Base-by-base conservation (phyloP, 352 stramenopile genomes). In the Pythium rishiriense region DNA sequence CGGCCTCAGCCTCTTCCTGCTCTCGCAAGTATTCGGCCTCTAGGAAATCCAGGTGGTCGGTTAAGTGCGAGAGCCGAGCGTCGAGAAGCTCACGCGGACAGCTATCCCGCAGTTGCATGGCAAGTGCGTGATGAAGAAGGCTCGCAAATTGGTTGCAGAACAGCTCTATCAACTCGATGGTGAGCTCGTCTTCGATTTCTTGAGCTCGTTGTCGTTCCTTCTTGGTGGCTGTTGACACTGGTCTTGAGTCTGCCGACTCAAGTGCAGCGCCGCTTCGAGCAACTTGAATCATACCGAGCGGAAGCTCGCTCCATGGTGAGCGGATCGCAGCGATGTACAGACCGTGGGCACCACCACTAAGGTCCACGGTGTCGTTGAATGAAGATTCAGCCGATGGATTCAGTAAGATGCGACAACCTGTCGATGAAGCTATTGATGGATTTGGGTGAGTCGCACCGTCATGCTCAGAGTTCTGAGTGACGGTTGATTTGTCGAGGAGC, bases 361-460 rank as follows among this genome's bases (percentile, higher is more conserved):
- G 74, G 50, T 93, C 84, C 4, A 89, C 79, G 0, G 79, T 90
- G 50, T 90, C 81, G 37, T 93, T 93, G 65, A 85, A 93, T 4
- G 61, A 73, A 22, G 80, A 66, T 51, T 91, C 71, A 0, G 75
- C 73, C 10, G 74, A 68, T 4, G 82, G 80, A 28, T 90, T 74
- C 0, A 73, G 35, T 3, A 85, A 45, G 4, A 85, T 79, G 12
- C 70, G 31, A 1, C 71, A 70, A n/a, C 39, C 35, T 21, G 22
- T 35, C 3, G 61, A 22, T 11, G 58, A 24, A 1, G 35, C 15
- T 12, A 33, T 7, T 12, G 17, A 3, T 31, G 19, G 7, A 29
- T 49, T 33, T 3, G 22, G 17, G 0, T 62, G 26, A 19, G 24
- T 35, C 28, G 42, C 35, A 1, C 22, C 19, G 11, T 50, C 42